Evolutionary conservation across 2,329 filamentous ascomycete species (phyloP).

Genomic region (Aspergillus brasiliensis): DNA sequence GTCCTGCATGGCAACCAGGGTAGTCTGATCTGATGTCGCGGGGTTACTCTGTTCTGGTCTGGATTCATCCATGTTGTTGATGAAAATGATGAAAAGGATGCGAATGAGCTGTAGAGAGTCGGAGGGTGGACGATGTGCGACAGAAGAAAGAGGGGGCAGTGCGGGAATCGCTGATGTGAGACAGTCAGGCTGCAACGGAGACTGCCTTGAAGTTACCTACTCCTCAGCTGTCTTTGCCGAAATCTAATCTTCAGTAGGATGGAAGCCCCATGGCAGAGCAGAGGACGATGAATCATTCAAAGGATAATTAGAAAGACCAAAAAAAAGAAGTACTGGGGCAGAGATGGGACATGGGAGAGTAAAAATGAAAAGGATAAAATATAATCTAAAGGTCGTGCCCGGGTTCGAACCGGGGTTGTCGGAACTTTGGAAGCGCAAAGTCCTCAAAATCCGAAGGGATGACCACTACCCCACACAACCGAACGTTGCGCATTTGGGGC

Average conservation of each 20-base stretch:
- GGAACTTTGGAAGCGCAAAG: not conserved
- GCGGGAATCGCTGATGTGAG: no score
- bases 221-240: no score
- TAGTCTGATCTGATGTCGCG: not conserved
- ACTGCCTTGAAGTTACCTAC: no score
- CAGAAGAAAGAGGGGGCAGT: no score
- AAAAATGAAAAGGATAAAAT: not conserved
- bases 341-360: not conserved
- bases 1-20: not conserved
- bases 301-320: not conserved
- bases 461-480: not conserved
- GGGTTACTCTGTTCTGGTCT: not conserved
- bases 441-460: not conserved
- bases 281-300: no score
- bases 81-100: not conserved
- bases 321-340: not conserved
- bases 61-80: not conserved
- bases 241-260: no score
- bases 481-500: not conserved
- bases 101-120: not conserved
- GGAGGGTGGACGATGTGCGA: no score
- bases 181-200: no score
- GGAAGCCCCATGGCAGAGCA: no score
- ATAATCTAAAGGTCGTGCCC: not conserved
- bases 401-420: not conserved